Conservation (phyloP, 2,329 filamentous ascomycete genomes). For the Gliomastix tumulicola region DNA sequence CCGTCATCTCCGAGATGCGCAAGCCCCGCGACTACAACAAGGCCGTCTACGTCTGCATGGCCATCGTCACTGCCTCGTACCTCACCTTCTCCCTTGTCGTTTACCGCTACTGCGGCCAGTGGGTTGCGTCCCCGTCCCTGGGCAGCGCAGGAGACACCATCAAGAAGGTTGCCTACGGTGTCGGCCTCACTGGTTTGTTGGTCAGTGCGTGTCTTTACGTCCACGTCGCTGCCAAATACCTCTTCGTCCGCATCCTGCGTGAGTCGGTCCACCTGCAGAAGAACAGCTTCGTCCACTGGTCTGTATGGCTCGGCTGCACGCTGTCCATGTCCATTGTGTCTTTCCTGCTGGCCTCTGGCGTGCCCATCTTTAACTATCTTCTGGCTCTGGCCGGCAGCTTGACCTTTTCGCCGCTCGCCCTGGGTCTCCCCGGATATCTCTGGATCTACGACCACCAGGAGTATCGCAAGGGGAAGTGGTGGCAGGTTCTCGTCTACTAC, state of each 20-base stretch:
- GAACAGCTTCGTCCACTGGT: constrained; percentile 25
- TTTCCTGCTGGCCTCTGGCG: constrained; percentile 21
- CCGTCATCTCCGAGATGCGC: constrained; percentile 60
- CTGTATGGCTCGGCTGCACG: constrained; percentile 25
- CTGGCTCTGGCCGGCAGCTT: constrained; percentile 22
- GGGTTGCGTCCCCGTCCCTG: constrained; percentile 55
- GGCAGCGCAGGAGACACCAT: constrained; percentile 51
- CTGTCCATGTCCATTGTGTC: constrained; percentile 15
- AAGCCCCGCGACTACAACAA: constrained; percentile 53
- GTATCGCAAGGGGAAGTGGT: constrained; percentile 17
- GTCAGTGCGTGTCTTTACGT: constrained; percentile 23
- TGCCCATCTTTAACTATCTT: constrained; percentile 27
- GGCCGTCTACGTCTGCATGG: constrained; percentile 52
- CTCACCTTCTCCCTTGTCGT: constrained; percentile 52
- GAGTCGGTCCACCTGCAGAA: constrained; percentile 25
- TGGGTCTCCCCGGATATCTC: constrained; percentile 24
- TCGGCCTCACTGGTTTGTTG: constrained; percentile 45
- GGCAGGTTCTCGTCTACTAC: constrained; percentile 18
- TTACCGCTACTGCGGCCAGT: constrained; percentile 55
- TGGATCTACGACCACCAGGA: constrained; percentile 26
- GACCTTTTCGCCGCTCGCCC: constrained; percentile 25
- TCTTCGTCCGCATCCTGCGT: constrained; percentile 29
- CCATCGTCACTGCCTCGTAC: constrained; percentile 48
- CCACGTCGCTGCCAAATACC: constrained; percentile 30
- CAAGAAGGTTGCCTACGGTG: constrained; percentile 55